Conservation (phyloP, 371 early-diverging fungal species). For the Mucor circinelloides region DNA sequence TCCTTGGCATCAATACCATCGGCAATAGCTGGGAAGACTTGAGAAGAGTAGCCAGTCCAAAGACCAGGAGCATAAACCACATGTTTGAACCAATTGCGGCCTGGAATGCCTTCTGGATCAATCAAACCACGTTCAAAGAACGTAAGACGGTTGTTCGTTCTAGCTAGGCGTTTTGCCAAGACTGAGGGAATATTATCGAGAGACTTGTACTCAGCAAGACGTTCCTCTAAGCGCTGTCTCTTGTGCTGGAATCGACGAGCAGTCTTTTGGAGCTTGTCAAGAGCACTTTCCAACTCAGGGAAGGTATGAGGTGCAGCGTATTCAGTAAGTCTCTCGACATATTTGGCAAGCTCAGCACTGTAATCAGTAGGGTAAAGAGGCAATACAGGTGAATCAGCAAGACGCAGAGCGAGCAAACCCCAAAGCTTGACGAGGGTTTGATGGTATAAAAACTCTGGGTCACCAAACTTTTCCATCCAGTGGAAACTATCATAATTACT, state of each 20-base stretch:
- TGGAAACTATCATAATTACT: constrained; percentile 64
- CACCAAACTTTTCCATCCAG: constrained; percentile 69
- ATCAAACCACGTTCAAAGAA: constrained; percentile 60
- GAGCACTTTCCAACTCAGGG: constrained; percentile 7
- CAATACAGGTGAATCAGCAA: constrained; percentile 40
- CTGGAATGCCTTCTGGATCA: constrained; percentile 55
- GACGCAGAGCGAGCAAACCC: constrained; percentile 39
- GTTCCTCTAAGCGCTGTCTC: constrained; percentile 4
- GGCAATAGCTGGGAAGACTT: constrained; percentile 53
- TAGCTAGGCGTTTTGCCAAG: constrained; percentile 25
- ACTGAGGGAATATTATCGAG: constrained; percentile 2
- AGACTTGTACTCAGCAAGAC: constrained; percentile 8
- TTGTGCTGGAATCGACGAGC: constrained; percentile 12
- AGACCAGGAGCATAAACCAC: constrained; percentile 60
- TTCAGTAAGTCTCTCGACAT: neutral
- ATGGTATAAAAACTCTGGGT: constrained; percentile 65
- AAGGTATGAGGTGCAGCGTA: constrained; percentile 12
- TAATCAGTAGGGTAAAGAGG: constrained; percentile 45
- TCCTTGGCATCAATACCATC: constrained; percentile 51
- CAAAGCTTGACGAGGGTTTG: constrained; percentile 46
- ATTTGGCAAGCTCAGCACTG: constrained; percentile 18
- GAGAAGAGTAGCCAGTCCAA: constrained; percentile 56
- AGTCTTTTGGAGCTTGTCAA: constrained; percentile 5
- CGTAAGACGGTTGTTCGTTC: constrained; percentile 43
- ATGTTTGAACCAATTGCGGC: constrained; percentile 69